phyloP scores from a whole-genome alignment of 495 filamentous ascomycete genomes.

The Daldinia caldariorum region DNA sequence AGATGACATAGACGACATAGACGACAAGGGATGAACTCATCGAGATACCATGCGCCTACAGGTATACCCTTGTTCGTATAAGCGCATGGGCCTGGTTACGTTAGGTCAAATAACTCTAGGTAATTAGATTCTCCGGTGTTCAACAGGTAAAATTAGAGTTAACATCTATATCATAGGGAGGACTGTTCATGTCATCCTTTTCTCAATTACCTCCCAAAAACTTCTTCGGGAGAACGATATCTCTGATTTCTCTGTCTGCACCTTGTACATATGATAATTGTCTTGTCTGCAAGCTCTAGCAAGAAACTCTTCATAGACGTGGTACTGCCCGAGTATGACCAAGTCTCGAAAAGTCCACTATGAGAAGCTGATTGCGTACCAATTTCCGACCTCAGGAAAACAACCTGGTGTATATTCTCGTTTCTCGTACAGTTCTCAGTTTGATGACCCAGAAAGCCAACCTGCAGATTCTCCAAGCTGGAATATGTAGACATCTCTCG shows the following conservation, averaged over 20 bases:
- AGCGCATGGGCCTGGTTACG: neutral
- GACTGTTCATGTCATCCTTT: neutral
- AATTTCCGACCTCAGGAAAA: conserved; percentile 34
- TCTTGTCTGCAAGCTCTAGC: conserved; percentile 37
- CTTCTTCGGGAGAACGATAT: conserved; percentile 36
- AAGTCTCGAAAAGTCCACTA: conserved; percentile 26
- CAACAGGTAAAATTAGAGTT: neutral
- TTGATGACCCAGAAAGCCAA: conserved; percentile 33
- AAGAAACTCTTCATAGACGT: conserved; percentile 32
- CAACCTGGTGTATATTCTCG: conserved; percentile 35
- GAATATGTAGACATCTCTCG: conserved; percentile 23
- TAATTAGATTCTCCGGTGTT: too few relatives aligned
- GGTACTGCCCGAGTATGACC: conserved; percentile 27
- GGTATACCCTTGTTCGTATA: neutral
- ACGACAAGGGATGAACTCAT: too few relatives aligned
- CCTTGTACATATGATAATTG: conserved; percentile 33
- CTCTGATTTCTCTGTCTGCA: conserved; percentile 37
- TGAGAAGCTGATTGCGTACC: conserved; percentile 32
- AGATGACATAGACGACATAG: too few relatives aligned
- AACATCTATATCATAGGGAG: neutral
- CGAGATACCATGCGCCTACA: too few relatives aligned
- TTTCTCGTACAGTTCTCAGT: conserved; percentile 28
- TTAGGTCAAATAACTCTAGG: too few relatives aligned
- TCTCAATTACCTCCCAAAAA: conserved; percentile 16
- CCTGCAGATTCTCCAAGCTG: conserved; percentile 23